Base-by-base conservation (phyloP, 106 monocot species). In the Acorus gramineus region DNA sequence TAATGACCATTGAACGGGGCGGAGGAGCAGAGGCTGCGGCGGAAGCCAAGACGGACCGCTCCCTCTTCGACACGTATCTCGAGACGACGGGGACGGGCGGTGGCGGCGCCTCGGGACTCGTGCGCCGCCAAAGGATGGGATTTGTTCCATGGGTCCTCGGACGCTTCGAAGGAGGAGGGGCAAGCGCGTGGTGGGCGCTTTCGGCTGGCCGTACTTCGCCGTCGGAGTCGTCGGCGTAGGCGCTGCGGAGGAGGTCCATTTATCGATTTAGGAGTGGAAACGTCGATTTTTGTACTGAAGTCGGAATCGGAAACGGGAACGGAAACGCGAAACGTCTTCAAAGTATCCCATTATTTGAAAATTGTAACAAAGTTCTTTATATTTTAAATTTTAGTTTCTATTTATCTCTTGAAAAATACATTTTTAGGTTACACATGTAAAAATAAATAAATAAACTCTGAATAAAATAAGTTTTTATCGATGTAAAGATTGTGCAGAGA, bases 51-150 rank as follows among this genome's bases (percentile, higher is more conserved):
- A 68, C 60, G 28, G 79, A 84, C 8, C 86, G 69, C 74, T 95
- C 90, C 59, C 90, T 69, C 78, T 95, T 95, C 8, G 94, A 90
- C 1, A 95, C 64, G 73, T 94, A 94, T 56, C 89, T 72, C 14
- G 78, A 82, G 5, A 70, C 12, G 6, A 61, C 10, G 55, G 49
- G 11, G 44, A 52, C 13, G 46, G 65, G 5, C 28, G 28, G 28
- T 0, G 28, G 28, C 28, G 28, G 28, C 28, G 28, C 28, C 28
- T 28, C 28, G 28, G 28, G 28, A 28, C 28, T 28, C 28, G 28
- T 28, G 67, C 11, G 46, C 3, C 8, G 47, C n/a, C 48, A 3
- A 10, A n/a, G 7, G 49, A 51, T 67, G 55, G 47, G 58, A 7
- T 3, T 8, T 54, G 46, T 75, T 71, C 11, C 66, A 69, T 48